Percentiles rank a stretch among this genome's conserved stretches.
Conservation (phyloP, 2,329 filamentous ascomycete genomes). For the Fusarium subglutinans region DNA sequence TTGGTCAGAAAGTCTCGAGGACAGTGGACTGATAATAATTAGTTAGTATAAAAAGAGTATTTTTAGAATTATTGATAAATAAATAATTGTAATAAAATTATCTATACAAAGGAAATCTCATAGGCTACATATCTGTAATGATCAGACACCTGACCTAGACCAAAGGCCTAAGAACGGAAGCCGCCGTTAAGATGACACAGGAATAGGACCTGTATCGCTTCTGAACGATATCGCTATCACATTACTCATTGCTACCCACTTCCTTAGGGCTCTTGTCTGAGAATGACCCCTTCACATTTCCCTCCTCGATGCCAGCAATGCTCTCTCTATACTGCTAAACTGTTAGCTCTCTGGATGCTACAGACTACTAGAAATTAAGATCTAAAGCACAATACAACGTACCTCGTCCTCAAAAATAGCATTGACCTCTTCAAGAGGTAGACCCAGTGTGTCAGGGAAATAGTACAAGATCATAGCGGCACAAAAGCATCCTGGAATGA, state of each 20-base stretch:
- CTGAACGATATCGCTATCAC: background rate
- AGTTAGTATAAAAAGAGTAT: rapidly evolving
- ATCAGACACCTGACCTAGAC: background rate
- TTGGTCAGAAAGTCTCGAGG: background rate
- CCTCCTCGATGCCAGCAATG: background rate
- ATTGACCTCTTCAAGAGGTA: background rate
- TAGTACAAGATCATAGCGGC: background rate
- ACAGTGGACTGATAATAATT: too few relatives aligned
- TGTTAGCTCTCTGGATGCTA: background rate
- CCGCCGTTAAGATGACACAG: background rate
- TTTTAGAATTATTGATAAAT: background rate
- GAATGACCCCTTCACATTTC: background rate
- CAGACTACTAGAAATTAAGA: too few relatives aligned
- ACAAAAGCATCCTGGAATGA: background rate
- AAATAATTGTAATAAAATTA: background rate
- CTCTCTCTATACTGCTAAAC: background rate
- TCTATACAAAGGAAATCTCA: too few relatives aligned
- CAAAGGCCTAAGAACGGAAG: rapidly evolving
- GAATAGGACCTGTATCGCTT: background rate
- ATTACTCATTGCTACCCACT: background rate
- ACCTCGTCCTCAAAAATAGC: background rate
- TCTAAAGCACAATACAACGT: rapidly evolving
- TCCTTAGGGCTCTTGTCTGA: background rate
- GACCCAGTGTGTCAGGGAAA: background rate
- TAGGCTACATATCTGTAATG: rapidly evolving